Percentiles rank a stretch among this genome's conserved stretches.
phyloP scores from a whole-genome alignment of 2,329 filamentous ascomycete species.

The Pyrenochaeta sp. region DNA sequence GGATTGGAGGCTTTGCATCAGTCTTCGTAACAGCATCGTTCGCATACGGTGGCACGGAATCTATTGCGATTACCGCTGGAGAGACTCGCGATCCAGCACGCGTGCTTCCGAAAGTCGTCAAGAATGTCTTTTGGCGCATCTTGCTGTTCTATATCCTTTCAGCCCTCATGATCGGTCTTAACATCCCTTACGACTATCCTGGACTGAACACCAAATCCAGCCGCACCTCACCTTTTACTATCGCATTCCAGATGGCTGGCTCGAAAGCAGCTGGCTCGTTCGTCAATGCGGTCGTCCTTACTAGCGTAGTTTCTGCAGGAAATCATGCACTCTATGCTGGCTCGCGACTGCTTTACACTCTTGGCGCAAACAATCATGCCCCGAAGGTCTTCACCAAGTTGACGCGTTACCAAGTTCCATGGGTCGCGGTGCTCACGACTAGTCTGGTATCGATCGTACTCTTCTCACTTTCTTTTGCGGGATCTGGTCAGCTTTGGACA shows the following conservation, averaged over 20 bases:
- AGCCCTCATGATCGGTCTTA: conserved; percentile 53
- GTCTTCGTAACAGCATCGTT: conserved; percentile 81
- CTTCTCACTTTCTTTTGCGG: conserved; percentile 57
- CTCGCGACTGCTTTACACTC: conserved; percentile 64
- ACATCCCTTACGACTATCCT: conserved; percentile 51
- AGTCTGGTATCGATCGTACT: conserved; percentile 47
- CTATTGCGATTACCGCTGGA: conserved; percentile 78
- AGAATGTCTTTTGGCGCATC: conserved; percentile 79
- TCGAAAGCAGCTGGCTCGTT: conserved; percentile 68
- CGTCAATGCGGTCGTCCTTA: conserved; percentile 71
- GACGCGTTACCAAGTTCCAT: conserved; percentile 53
- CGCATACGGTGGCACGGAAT: conserved; percentile 76
- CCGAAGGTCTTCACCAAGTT: conserved; percentile 72
- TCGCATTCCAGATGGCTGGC: conserved; percentile 69
- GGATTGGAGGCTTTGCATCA: conserved; percentile 65
- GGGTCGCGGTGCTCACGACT: conserved; percentile 46
- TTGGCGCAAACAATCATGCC: conserved; percentile 68
- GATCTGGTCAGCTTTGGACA: conserved; percentile 54
- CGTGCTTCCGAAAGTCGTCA: conserved; percentile 84
- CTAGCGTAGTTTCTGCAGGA: conserved; percentile 66
- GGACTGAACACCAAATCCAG: conserved; percentile 45
- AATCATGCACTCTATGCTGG: conserved; percentile 65
- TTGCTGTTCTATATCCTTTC: conserved; percentile 53
- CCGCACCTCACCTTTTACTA: conserved; percentile 69
- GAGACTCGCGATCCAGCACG: conserved; percentile 83